Evolutionary conservation across 106 monocot genomes (phyloP).

Genomic region (Cymbidium sinense): DNA sequence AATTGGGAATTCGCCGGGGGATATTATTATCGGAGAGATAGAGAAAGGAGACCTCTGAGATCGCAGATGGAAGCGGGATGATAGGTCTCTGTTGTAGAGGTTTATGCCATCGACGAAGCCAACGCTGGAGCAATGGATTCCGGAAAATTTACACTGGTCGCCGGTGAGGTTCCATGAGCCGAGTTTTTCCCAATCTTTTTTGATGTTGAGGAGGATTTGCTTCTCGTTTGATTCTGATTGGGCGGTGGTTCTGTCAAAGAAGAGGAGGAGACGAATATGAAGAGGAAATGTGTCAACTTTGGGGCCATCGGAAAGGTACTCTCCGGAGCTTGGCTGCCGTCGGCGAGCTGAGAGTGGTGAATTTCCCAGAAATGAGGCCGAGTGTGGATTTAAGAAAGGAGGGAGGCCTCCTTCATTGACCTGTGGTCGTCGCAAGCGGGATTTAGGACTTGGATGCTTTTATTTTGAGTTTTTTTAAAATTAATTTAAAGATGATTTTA

Average conservation of each 20-base stretch:
- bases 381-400: background rate
- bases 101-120: constrained; percentile 26
- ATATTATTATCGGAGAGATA: constrained; percentile 50
- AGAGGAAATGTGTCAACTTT: background rate
- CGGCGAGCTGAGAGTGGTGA: background rate
- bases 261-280: background rate
- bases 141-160: constrained; percentile 42
- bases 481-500: too few relatives aligned
- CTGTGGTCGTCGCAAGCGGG: too few relatives aligned
- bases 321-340: background rate
- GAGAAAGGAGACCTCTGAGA: constrained; percentile 41
- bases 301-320: background rate
- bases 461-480: too few relatives aligned
- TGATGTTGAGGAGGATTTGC: constrained; percentile 43
- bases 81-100: constrained; percentile 8
- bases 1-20: constrained; percentile 36
- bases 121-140: constrained; percentile 36
- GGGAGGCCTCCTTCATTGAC: background rate
- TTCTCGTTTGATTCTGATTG: constrained; percentile 14
- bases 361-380: background rate
- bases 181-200: constrained; percentile 22
- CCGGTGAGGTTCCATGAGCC: constrained; percentile 26
- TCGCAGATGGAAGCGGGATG: constrained; percentile 34
- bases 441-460: too few relatives aligned
- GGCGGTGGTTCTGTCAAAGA: background rate